phyloP scores from a whole-genome alignment of 2,329 filamentous ascomycete genomes.

The Pezicula carpinea region DNA sequence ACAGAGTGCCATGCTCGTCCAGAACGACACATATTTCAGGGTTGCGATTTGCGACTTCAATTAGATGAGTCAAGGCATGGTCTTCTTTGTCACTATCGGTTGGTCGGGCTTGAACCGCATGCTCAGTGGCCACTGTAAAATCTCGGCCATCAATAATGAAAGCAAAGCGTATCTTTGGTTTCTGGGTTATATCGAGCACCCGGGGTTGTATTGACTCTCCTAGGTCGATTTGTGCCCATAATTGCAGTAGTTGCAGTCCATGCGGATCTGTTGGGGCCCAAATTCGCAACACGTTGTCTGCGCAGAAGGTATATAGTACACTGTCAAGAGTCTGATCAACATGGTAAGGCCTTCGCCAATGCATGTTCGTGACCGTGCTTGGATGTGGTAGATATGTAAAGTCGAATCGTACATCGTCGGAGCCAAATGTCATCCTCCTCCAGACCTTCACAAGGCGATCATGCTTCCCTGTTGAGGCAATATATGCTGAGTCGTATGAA shows the following conservation, averaged over 20 bases:
- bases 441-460: constrained; percentile 90
- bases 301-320: constrained; percentile 83
- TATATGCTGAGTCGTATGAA: constrained; percentile 82
- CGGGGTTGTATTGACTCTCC: constrained; percentile 57
- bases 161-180: constrained; percentile 52
- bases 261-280: constrained; percentile 77
- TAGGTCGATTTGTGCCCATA: constrained; percentile 80
- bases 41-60: constrained; percentile 77
- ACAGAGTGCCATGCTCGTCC: constrained; percentile 81
- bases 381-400: constrained; percentile 88
- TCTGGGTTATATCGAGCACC: constrained; percentile 9
- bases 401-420: constrained; percentile 81
- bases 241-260: constrained; percentile 65
- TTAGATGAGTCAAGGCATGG: constrained; percentile 75
- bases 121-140: constrained; percentile 72
- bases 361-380: constrained; percentile 69
- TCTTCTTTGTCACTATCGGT: constrained; percentile 51
- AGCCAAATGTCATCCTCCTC: constrained; percentile 79
- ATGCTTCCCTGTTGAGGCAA: constrained; percentile 73
- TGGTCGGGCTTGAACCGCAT: constrained; percentile 59
- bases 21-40: constrained; percentile 85
- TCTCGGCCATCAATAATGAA: constrained; percentile 82
- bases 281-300: constrained; percentile 73
- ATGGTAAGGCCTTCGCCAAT: constrained; percentile 80
- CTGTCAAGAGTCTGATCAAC: constrained; percentile 77